Evolutionary conservation across 345 rosid genomes (phyloP).

Genomic region (Populus nigra): DNA sequence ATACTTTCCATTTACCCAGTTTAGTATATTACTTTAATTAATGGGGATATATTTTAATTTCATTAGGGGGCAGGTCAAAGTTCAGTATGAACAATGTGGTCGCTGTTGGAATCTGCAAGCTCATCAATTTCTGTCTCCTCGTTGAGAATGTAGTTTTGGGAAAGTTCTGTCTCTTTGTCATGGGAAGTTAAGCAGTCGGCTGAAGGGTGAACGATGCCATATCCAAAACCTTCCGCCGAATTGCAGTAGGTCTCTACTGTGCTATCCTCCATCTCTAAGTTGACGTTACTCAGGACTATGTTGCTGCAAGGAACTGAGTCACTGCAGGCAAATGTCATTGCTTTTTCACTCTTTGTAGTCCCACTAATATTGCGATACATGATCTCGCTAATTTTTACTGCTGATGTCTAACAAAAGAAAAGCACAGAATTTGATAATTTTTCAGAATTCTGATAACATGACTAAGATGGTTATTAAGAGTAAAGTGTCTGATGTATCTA

Average conservation of each 20-base stretch:
- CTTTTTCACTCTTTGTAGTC: slow-evolving; percentile 63
- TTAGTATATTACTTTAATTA: slow-evolving; percentile 10
- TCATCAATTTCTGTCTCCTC: slow-evolving; percentile 8
- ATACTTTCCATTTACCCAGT: slow-evolving; percentile 1
- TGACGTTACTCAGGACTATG: slow-evolving; percentile 71
- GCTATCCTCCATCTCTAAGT: slow-evolving; percentile 73
- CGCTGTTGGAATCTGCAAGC: slow-evolving; percentile 16
- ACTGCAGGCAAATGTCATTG: slow-evolving; percentile 90
- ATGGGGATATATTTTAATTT: background rate
- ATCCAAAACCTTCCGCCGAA: slow-evolving; percentile 81
- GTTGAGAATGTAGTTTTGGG: background rate
- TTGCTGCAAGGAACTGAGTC: slow-evolving; percentile 83
- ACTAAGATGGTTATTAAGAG: background rate
- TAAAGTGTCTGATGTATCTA: background rate
- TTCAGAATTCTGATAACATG: background rate
- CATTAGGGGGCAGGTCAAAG: slow-evolving; percentile 33
- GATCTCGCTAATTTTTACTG: slow-evolving; percentile 72
- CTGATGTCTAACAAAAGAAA: slow-evolving; percentile 59
- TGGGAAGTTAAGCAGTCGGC: slow-evolving; percentile 81
- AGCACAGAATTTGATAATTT: background rate
- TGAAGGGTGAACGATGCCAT: slow-evolving; percentile 79
- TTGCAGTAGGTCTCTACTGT: slow-evolving; percentile 84
- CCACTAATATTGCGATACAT: slow-evolving; percentile 87
- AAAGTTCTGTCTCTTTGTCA: slow-evolving; percentile 36
- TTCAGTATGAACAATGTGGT: slow-evolving; percentile 54